Conservation (phyloP, 306 rosid genomes). For the Ochetophila trinervis region DNA sequence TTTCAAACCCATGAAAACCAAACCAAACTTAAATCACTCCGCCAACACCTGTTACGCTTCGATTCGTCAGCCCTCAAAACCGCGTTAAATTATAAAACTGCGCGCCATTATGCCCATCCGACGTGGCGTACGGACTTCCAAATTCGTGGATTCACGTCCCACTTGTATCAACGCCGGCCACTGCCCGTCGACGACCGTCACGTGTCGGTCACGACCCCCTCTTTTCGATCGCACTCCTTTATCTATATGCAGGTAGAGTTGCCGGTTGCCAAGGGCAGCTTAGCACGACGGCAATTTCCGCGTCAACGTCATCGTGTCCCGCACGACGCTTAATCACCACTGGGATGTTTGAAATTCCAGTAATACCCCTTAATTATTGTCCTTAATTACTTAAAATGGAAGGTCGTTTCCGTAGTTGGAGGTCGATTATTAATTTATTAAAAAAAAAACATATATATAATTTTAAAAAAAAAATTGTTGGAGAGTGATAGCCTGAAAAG, state of each 20-base stretch:
- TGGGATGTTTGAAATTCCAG: not conserved
- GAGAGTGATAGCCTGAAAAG: not conserved
- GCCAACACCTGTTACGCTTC: constrained; percentile 4
- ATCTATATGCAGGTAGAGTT: not conserved
- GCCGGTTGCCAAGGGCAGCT: constrained; percentile 3
- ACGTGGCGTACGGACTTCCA: constrained; percentile 7
- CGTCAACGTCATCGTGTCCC: constrained; percentile 19
- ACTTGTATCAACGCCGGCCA: not conserved
- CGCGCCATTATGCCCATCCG: constrained; percentile 31
- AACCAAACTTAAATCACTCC: not conserved
- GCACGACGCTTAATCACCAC: not conserved
- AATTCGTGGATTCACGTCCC: constrained; percentile 16
- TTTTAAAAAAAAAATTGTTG: not conserved
- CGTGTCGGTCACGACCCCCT: constrained; percentile 15
- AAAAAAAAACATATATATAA: too few species aligned
- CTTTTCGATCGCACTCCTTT: not conserved
- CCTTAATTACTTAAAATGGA: accelerated
- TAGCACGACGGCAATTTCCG: constrained; percentile 17
- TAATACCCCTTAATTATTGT: not conserved
- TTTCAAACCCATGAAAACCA: not conserved
- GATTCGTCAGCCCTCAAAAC: not conserved
- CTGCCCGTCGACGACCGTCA: constrained; percentile 11
- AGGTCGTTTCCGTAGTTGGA: not conserved
- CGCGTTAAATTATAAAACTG: constrained; percentile 17
- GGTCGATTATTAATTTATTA: not conserved